Conservation (phyloP, 78 protist genomes). For the Mantamonas sphyraenae region DNA sequence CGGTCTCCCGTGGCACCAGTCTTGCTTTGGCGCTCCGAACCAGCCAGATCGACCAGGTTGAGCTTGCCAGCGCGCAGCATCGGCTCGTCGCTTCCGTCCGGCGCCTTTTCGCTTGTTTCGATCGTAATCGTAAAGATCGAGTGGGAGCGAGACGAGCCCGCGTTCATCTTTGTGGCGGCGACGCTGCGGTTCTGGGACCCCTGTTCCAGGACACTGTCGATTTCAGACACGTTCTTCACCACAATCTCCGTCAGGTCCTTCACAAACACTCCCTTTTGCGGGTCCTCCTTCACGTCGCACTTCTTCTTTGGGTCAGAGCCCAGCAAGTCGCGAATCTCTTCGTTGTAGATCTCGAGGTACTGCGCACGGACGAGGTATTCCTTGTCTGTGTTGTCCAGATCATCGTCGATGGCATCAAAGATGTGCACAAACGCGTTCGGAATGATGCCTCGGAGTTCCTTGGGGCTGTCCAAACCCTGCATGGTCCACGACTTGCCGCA, state of each 20-base stretch:
- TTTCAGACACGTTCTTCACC: constrained; percentile 1
- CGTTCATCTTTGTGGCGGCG: constrained; percentile 63
- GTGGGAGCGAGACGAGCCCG: constrained; percentile 57
- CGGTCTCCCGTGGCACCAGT: constrained; percentile 48
- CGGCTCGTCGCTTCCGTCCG: background rate
- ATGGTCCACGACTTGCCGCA: constrained; percentile 40
- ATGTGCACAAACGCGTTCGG: constrained; percentile 12
- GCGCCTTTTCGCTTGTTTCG: background rate
- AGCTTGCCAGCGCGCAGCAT: background rate
- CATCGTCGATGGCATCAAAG: background rate
- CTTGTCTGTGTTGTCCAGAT: background rate
- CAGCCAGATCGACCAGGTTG: constrained; percentile 63
- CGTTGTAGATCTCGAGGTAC: constrained; percentile 43
- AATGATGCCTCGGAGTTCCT: constrained; percentile 18
- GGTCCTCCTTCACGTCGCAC: constrained; percentile 25
- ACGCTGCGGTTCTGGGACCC: constrained; percentile 30
- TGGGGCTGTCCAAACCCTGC: background rate
- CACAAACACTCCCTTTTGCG: constrained; percentile 32
- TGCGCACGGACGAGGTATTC: constrained; percentile 3
- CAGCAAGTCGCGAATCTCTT: constrained; percentile 30
- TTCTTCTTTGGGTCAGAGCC: no score
- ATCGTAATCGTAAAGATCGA: constrained; percentile 40
- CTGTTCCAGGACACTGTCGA: constrained; percentile 3
- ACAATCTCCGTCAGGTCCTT: background rate
- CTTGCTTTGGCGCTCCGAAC: constrained; percentile 41